These are phyloP conservation scores for Trichoderma hamatum DNA, from an alignment of 2,329 filamentous ascomycete genomes.

Conservation along the genomic window DNA sequence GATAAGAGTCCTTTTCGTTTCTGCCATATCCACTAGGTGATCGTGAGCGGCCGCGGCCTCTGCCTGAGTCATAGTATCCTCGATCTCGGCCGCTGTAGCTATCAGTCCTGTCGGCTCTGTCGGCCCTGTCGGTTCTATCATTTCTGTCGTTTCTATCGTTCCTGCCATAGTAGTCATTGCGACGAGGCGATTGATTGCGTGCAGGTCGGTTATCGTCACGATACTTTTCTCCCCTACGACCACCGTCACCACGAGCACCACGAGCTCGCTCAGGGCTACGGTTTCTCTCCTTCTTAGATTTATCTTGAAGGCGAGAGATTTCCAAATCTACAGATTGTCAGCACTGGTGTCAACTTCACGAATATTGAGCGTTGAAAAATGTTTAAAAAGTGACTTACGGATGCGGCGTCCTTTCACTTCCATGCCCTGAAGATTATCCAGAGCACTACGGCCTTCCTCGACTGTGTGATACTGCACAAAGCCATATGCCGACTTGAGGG, in stretches of 20 bases:
- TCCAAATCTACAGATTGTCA: slow-evolving; percentile 71
- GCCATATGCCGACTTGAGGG: slow-evolving; percentile 93
- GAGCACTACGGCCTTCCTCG: slow-evolving; percentile 72
- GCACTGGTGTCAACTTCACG: slow-evolving; percentile 21
- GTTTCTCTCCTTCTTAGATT: slow-evolving; percentile 62
- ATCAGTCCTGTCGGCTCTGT: slow-evolving; percentile 51
- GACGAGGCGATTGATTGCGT: slow-evolving; percentile 61
- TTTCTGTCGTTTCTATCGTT: slow-evolving; percentile 45
- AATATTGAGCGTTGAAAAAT: no score
- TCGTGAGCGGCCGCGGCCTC: slow-evolving; percentile 65
- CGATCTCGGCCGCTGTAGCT: slow-evolving; percentile 56
- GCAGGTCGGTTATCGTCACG: slow-evolving; percentile 68
- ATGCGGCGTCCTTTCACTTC: slow-evolving; percentile 89
- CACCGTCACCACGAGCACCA: slow-evolving; percentile 40
- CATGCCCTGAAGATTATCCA: slow-evolving; percentile 77
- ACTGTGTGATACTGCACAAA: slow-evolving; percentile 91
- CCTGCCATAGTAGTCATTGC: slow-evolving; percentile 55
- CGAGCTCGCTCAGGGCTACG: slow-evolving; percentile 63
- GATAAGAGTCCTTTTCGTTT: slow-evolving; percentile 56
- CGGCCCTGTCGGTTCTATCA: slow-evolving; percentile 51
- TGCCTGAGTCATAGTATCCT: slow-evolving; percentile 45
- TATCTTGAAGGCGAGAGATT: slow-evolving; percentile 85
- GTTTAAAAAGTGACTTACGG: slow-evolving; percentile 63
- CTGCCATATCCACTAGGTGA: slow-evolving; percentile 57
- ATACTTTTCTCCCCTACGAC: slow-evolving; percentile 50